Evolutionary conservation across 2,329 filamentous ascomycete species (phyloP), one percentile per base, ranked within the genome.

Genomic region (Fusarium falciforme): DNA sequence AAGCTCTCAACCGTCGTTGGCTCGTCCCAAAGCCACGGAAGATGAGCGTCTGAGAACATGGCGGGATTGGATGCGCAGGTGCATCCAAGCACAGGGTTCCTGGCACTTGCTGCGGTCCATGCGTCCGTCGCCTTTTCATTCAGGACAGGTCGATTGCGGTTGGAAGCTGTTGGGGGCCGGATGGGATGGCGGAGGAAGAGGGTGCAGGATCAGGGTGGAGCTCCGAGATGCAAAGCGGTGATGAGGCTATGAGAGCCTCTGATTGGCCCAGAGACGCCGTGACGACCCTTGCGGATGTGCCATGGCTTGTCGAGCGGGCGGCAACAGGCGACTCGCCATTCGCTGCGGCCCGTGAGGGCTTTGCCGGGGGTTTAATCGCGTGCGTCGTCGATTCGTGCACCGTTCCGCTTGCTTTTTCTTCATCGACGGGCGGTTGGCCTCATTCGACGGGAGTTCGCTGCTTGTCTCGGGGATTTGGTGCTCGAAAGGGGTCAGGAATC

Each of bases 291-390:
- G 67, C 49, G 38, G 52, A 35, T 66, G 67, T 52, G 59, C 33
- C 57, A 72, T 68, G 55, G 62, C 66, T 66, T 70, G 40, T 62
- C 47, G 27, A 66, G 31, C 72, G 74, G 77, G 77, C 77, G 77
- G 77, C 54, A 79, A 79, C 61, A 79, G 65, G 20, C 25, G 25
- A 58, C 25, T 14, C 59, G 17, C 76, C 66, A 79, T 79, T 79
- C 67, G 77, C 44, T 62, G n/a, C 52, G 42, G 6, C 33, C 10
- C 9, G 54, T 61, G 69, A 64, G 62, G 52, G 52, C 55, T 47
- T 62, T 65, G 49, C 61, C 38, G 11, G 52, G 61, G 67, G 12
- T 57, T 61, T 66, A 73, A 75, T 64, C 61, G 61, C 69, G 44
- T 74, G 62, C 59, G 58, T 66, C 58, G 55, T 73, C 44, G 44